phyloP scores from a whole-genome alignment of 2,329 filamentous ascomycete genomes.

The Verticillium longisporum region DNA sequence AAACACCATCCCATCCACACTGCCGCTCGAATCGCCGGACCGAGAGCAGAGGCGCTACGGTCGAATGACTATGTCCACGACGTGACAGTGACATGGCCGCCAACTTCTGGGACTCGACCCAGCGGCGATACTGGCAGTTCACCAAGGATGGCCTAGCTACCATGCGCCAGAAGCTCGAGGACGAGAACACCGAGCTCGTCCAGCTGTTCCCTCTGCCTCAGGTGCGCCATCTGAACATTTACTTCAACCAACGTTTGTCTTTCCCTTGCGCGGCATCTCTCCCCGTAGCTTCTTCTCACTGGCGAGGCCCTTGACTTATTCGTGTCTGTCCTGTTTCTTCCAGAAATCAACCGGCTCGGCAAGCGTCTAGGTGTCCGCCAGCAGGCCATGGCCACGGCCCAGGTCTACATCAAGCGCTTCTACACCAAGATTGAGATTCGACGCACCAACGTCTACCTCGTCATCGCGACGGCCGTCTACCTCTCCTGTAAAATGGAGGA shows the following conservation, averaged over 20 bases:
- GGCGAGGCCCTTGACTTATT: slow-evolving; percentile 2
- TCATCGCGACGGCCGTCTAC: slow-evolving; percentile 90
- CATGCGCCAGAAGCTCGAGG: slow-evolving; percentile 69
- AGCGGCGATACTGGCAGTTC: slow-evolving; percentile 86
- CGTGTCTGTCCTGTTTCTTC: neutral
- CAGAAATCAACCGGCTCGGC: slow-evolving; percentile 75
- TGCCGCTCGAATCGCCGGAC: neutral
- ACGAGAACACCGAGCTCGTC: slow-evolving; percentile 66
- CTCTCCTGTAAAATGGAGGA: slow-evolving; percentile 98
- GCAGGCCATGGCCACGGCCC: slow-evolving; percentile 88
- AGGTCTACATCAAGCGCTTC: slow-evolving; percentile 91
- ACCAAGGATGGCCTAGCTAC: slow-evolving; percentile 60
- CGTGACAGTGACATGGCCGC: slow-evolving; percentile 66
- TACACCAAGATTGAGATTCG: slow-evolving; percentile 88
- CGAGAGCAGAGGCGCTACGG: neutral
- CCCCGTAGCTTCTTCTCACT: neutral
- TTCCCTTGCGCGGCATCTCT: neutral
- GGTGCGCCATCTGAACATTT: slow-evolving; percentile 76
- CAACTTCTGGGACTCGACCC: slow-evolving; percentile 95
- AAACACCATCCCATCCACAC: slow-evolving; percentile 3
- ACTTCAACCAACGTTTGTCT: slow-evolving; percentile 73
- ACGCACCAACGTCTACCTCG: slow-evolving; percentile 85
- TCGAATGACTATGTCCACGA: neutral
- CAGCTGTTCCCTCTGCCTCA: slow-evolving; percentile 79
- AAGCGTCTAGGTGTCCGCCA: slow-evolving; percentile 81